These are phyloP conservation scores for Xylariaceae sp. DNA, from an alignment of 2,329 filamentous ascomycete genomes.

Conservation along the genomic window DNA sequence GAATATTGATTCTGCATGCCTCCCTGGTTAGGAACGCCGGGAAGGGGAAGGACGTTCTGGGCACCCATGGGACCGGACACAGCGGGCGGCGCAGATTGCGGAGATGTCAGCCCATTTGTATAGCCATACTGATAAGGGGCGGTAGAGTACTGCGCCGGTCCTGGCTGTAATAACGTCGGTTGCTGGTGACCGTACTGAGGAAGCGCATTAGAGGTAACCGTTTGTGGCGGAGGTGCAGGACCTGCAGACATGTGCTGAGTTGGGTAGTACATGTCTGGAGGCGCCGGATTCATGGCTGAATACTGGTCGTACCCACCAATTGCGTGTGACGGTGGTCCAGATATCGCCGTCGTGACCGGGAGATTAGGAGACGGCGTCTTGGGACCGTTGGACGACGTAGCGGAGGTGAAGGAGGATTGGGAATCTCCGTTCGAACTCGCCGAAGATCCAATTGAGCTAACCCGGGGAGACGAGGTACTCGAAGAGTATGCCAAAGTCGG, in stretches of 20 bases:
- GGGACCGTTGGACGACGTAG: conserved; percentile 62
- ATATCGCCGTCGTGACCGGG: conserved; percentile 51
- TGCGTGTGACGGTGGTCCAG: conserved; percentile 43
- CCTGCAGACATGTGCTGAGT: conserved; percentile 75
- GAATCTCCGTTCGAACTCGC: conserved; percentile 55
- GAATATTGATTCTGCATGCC: conserved; percentile 61
- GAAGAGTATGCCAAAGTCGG: conserved; percentile 71
- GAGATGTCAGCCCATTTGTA: conserved; percentile 76
- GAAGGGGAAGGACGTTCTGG: conserved; percentile 71
- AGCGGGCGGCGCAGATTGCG: conserved; percentile 68
- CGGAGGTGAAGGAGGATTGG: conserved; percentile 58
- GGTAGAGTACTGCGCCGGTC: conserved; percentile 68
- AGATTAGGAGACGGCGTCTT: conserved; percentile 79
- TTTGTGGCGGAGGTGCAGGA: conserved; percentile 73
- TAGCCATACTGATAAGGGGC: conserved; percentile 75
- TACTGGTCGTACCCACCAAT: conserved; percentile 48
- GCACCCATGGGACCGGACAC: conserved; percentile 71
- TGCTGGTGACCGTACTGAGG: conserved; percentile 80
- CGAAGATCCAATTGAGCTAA: conserved; percentile 71
- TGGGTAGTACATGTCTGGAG: conserved; percentile 84
- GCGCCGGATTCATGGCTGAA: conserved; percentile 77
- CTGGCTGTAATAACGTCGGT: conserved; percentile 73
- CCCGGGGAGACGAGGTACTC: conserved; percentile 73
- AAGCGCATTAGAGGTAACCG: conserved; percentile 73
- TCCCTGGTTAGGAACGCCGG: conserved; percentile 56